Conservation (phyloP, 2,329 filamentous ascomycete species). For the Trichophyton mentagrophytes region DNA sequence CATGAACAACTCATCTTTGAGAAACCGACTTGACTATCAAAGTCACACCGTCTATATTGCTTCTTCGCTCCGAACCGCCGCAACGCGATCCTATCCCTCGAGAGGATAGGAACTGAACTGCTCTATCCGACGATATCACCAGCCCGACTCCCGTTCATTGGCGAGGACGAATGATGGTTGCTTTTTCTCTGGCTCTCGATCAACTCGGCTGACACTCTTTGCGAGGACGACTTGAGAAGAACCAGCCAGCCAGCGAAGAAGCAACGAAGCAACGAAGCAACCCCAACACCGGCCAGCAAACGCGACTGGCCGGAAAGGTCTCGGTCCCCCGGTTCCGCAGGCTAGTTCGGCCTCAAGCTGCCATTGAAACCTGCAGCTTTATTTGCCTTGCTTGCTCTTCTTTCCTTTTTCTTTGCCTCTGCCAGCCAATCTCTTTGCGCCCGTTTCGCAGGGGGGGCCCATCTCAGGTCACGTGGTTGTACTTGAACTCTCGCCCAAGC, state of each 20-base stretch:
- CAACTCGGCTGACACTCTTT: neutral
- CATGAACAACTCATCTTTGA: too few species aligned
- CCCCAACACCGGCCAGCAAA: neutral
- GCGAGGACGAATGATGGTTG: neutral
- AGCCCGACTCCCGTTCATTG: neutral
- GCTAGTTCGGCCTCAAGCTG: neutral
- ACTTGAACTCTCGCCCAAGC: neutral
- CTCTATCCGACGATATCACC: conserved; percentile 1
- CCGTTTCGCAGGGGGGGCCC: neutral
- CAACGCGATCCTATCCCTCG: neutral
- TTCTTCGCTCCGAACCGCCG: neutral
- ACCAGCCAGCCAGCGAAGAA: neutral
- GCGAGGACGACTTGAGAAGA: too few species aligned
- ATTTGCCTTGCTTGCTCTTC: neutral
- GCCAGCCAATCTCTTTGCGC: neutral
- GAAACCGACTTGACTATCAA: neutral
- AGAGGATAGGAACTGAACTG: neutral
- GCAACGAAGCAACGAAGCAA: neutral
- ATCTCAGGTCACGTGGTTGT: neutral
- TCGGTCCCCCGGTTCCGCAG: neutral
- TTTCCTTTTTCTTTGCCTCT: neutral
- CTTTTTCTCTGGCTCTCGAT: neutral
- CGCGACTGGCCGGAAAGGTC: neutral
- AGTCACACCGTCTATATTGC: neutral
- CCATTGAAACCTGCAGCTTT: neutral